Evolutionary conservation across 1,284 basidiomycete species (phyloP).

Genomic region (Anthracocystis walkeri): DNA sequence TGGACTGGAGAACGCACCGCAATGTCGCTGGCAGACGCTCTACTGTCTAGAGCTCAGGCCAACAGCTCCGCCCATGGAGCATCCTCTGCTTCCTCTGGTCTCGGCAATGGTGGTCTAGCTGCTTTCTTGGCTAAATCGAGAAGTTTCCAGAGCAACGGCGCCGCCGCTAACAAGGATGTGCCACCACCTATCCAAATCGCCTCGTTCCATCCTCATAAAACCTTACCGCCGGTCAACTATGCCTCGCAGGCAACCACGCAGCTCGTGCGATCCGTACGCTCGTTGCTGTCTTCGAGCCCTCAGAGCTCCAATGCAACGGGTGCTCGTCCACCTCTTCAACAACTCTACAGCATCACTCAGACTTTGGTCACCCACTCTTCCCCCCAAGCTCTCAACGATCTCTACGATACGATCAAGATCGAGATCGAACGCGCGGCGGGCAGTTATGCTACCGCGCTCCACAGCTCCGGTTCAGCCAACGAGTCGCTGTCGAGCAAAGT

Average conservation of each 20-base stretch:
- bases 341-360: conserved; percentile 44
- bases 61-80: conserved; percentile 11
- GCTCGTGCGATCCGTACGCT: conserved; percentile 40
- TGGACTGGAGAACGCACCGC: not conserved
- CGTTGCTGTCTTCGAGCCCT: conserved; percentile 29
- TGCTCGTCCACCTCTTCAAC: conserved; percentile 27
- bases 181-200: conserved; percentile 13
- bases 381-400: conserved; percentile 18
- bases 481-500: conserved; percentile 19
- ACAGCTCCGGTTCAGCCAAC: conserved; percentile 32
- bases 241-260: conserved; percentile 29
- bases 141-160: not conserved
- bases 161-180: not conserved
- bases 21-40: conserved; percentile 42
- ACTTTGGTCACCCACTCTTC: conserved; percentile 25
- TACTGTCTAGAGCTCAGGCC: conserved; percentile 29
- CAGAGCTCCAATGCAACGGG: not conserved
- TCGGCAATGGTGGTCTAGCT: conserved; percentile 30
- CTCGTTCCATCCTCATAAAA: conserved; percentile 21
- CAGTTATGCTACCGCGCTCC: conserved; percentile 29
- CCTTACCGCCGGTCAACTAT: conserved; percentile 32
- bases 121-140: conserved; percentile 38
- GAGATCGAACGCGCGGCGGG: conserved; percentile 58
- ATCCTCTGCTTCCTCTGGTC: not conserved
- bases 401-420: conserved; percentile 61